A percentile compares a stretch with the other conserved stretches of the same genome.
phyloP scores from a whole-genome alignment of 1,139 yeast genomes.

The Nakaseomyces bracarensis region DNA sequence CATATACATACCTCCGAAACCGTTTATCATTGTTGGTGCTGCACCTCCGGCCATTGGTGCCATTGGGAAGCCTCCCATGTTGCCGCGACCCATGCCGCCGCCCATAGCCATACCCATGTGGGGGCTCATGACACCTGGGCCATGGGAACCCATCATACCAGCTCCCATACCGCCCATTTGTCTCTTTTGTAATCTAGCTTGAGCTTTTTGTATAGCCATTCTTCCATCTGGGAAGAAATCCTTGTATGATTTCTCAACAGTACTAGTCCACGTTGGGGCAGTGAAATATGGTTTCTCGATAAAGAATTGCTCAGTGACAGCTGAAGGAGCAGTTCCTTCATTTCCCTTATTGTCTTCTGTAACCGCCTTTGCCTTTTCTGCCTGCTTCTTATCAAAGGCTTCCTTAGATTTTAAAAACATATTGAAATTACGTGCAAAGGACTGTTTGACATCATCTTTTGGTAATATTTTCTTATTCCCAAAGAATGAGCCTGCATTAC shows the following conservation, averaged over 20 bases:
- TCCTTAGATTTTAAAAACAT: conserved; percentile 40
- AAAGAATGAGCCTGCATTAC: conserved; percentile 25
- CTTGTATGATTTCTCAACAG: conserved; percentile 47
- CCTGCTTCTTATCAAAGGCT: conserved; percentile 31
- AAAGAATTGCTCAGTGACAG: conserved; percentile 30
- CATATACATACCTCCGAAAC: conserved; percentile 28
- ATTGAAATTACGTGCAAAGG: conserved; percentile 46
- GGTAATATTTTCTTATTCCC: conserved; percentile 39
- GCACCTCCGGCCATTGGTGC: conserved; percentile 20
- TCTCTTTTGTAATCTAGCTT: conserved; percentile 29
- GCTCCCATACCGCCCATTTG: conserved; percentile 24
- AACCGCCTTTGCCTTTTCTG: conserved; percentile 9
- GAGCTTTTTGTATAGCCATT: conserved; percentile 26
- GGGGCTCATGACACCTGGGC: conserved; percentile 20
- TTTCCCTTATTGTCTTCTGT: conserved; percentile 12
- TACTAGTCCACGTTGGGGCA: conserved; percentile 72
- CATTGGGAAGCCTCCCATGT: conserved; percentile 24
- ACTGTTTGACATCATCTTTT: conserved; percentile 30
- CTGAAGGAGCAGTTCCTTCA: neutral
- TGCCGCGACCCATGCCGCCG: conserved; percentile 14
- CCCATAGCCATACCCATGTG: conserved; percentile 21
- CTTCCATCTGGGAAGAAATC: conserved; percentile 38
- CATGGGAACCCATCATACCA: conserved; percentile 12
- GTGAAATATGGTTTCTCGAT: conserved; percentile 63
- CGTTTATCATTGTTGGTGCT: conserved; percentile 25